These are phyloP conservation scores for Streptanthus diversifolius DNA, from an alignment of 345 rosid genomes.

Conservation along the genomic window DNA sequence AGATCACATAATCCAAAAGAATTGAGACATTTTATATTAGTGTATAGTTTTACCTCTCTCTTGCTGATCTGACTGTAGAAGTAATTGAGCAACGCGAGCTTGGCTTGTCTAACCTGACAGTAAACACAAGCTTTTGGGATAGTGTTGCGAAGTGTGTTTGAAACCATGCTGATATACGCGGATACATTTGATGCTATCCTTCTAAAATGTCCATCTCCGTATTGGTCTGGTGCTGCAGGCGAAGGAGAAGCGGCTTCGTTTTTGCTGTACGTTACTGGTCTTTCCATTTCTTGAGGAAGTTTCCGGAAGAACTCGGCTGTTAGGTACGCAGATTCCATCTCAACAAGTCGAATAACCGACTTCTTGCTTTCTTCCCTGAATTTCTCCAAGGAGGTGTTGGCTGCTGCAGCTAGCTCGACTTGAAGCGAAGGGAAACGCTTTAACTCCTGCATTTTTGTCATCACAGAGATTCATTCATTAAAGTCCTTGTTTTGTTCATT, in stretches of 20 bases:
- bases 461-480: not conserved
- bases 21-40: not conserved
- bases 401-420: constrained; percentile 72
- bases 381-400: constrained; percentile 56
- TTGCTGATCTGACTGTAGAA: constrained; percentile 70
- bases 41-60: constrained; percentile 47
- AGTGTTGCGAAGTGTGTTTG: constrained; percentile 63
- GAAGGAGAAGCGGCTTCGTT: constrained; percentile 30
- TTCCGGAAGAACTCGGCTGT: constrained; percentile 79
- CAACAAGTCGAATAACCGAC: constrained; percentile 57
- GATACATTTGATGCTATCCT: constrained; percentile 79
- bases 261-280: constrained; percentile 26
- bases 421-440: constrained; percentile 72
- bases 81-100: constrained; percentile 58
- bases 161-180: constrained; percentile 66
- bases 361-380: constrained; percentile 78
- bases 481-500: not conserved
- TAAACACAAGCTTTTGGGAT: constrained; percentile 73
- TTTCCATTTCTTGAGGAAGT: constrained; percentile 74
- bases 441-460: constrained; percentile 48
- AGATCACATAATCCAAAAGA: not conserved
- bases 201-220: constrained; percentile 65
- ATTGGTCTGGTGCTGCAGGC: constrained; percentile 46
- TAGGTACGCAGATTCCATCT: constrained; percentile 78
- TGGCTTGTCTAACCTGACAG: constrained; percentile 86